These are phyloP conservation scores for Sporothrix euskadiensis DNA, from an alignment of 2,329 filamentous ascomycete species.

Conservation along the genomic window DNA sequence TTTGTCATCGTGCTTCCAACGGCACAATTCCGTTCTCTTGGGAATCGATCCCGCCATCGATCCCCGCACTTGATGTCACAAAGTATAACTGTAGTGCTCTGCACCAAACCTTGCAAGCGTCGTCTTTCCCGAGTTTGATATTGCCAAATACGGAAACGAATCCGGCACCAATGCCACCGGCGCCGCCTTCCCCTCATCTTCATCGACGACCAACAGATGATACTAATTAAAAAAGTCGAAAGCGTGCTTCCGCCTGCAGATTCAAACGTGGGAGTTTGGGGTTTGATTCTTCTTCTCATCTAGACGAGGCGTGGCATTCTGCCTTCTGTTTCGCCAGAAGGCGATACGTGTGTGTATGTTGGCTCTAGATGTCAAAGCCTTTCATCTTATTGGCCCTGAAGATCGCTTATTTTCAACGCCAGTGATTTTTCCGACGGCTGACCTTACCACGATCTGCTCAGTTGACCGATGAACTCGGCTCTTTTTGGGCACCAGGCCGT, in stretches of 20 bases:
- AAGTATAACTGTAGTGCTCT: background rate
- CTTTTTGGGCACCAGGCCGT: background rate
- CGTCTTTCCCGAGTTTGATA: background rate
- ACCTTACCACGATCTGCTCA: background rate
- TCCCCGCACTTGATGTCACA: background rate
- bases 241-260: background rate
- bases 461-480: background rate
- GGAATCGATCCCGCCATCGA: background rate
- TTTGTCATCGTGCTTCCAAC: background rate
- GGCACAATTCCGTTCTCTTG: background rate
- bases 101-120: background rate
- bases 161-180: background rate
- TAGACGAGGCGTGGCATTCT: background rate
- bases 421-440: background rate
- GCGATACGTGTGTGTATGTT: background rate
- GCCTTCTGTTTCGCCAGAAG: background rate
- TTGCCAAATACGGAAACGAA: background rate
- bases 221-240: background rate
- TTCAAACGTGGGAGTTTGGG: no score
- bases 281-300: no score
- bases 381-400: background rate
- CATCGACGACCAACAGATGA: background rate
- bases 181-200: background rate
- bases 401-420: background rate
- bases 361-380: background rate